phyloP scores from a whole-genome alignment of 306 rosid species.

The Vigna trinervia region DNA sequence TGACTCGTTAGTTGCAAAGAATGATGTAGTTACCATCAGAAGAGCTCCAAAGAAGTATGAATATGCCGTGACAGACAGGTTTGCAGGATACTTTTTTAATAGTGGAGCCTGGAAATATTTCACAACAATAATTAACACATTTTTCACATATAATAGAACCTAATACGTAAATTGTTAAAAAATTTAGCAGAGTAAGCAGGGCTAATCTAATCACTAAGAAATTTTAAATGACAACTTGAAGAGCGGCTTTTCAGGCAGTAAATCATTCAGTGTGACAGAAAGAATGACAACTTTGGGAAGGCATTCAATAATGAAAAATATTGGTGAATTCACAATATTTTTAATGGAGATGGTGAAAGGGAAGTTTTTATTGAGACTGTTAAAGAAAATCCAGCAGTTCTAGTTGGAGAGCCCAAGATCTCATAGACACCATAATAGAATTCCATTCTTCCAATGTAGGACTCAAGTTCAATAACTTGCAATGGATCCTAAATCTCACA shows the following conservation, averaged over 20 bases:
- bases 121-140: constrained; percentile 25
- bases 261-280: constrained; percentile 13
- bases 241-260: not conserved
- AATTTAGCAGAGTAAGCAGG: not conserved
- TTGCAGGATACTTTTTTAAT: constrained; percentile 87
- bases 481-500: not conserved
- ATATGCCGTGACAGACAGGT: constrained; percentile 84
- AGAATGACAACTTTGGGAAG: constrained; percentile 31
- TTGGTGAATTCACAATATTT: not conserved
- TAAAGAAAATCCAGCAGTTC: not conserved
- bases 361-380: not conserved
- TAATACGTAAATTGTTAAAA: constrained; percentile 21
- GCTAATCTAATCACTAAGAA: constrained; percentile 31
- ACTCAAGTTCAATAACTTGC: not conserved
- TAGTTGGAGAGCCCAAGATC: not conserved
- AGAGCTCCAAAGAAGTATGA: constrained; percentile 85
- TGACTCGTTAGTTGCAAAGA: constrained; percentile 70
- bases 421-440: not conserved
- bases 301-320: constrained; percentile 17
- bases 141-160: constrained; percentile 33
- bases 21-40: constrained; percentile 82
- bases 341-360: not conserved
- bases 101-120: constrained; percentile 81
- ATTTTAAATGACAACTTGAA: constrained; percentile 8
- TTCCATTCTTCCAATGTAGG: not conserved